Percentiles rank a stretch among this genome's conserved stretches.
These are phyloP conservation scores for Lasiodiplodia sp. DNA, from an alignment of 2,329 filamentous ascomycete genomes.

Conservation along the genomic window DNA sequence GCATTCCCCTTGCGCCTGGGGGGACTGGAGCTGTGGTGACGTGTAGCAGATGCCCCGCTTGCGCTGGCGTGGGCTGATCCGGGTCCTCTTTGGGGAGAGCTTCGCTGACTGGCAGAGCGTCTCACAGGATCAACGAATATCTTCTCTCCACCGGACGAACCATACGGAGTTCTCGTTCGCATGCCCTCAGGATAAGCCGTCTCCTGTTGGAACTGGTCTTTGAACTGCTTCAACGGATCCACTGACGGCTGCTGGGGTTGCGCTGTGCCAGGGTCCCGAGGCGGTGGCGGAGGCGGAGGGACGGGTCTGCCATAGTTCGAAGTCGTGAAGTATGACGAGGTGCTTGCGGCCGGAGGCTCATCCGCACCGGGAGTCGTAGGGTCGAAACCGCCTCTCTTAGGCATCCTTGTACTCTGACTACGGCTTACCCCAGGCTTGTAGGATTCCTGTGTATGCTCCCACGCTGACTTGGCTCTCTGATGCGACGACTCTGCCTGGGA, in stretches of 20 bases:
- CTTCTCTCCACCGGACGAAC: constrained; percentile 60
- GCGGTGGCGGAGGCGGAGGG: constrained; percentile 37
- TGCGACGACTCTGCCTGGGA: constrained; percentile 12
- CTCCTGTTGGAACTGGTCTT: constrained; percentile 37
- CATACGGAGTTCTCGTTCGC: constrained; percentile 63
- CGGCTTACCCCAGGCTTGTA: constrained; percentile 45
- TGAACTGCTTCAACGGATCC: constrained; percentile 48
- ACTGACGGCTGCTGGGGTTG: constrained; percentile 46
- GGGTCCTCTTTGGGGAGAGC: constrained; percentile 48
- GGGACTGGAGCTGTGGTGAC: constrained; percentile 29
- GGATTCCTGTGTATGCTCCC: constrained; percentile 37
- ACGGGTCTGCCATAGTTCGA: constrained; percentile 30
- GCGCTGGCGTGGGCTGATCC: constrained; percentile 32
- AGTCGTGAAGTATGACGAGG: constrained; percentile 57
- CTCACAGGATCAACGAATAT: constrained; percentile 62
- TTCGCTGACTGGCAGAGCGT: constrained; percentile 62
- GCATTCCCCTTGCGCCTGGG: constrained; percentile 29
- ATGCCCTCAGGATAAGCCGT: constrained; percentile 54
- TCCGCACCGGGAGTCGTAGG: constrained; percentile 66
- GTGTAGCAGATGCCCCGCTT: neutral
- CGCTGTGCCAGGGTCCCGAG: neutral
- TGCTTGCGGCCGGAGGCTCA: constrained; percentile 62
- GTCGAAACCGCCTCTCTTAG: constrained; percentile 65
- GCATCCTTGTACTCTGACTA: constrained; percentile 51
- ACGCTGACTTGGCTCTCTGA: constrained; percentile 29